These are phyloP conservation scores for Gigaspora rosea DNA, from an alignment of 192 early-diverging fungal species.

Conservation along the genomic window DNA sequence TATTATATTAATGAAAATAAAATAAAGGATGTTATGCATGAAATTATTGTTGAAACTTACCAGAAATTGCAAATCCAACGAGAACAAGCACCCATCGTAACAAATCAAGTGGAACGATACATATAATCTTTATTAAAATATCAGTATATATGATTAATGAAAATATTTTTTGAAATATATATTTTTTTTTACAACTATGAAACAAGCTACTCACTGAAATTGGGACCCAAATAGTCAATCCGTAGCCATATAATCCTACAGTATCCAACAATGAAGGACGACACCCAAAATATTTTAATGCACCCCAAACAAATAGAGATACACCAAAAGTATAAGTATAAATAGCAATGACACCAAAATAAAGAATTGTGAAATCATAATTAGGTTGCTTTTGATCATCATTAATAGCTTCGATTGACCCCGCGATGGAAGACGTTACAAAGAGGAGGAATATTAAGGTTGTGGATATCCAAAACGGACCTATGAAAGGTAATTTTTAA, in stretches of 20 bases:
- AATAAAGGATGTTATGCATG: not conserved
- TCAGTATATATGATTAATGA: slow-evolving; percentile 68
- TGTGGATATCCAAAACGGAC: slow-evolving; percentile 97
- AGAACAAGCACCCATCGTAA: slow-evolving; percentile 82
- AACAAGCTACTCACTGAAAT: slow-evolving; percentile 62
- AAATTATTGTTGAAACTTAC: slow-evolving; percentile 47
- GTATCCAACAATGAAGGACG: slow-evolving; percentile 85
- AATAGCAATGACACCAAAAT: slow-evolving; percentile 77
- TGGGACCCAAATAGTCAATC: slow-evolving; percentile 91
- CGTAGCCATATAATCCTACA: slow-evolving; percentile 88
- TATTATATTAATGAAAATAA: slow-evolving; percentile 37
- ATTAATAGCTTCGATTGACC: slow-evolving; percentile 75
- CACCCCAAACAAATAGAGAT: slow-evolving; percentile 74
- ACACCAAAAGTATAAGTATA: slow-evolving; percentile 79
- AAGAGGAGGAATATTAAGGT: slow-evolving; percentile 97
- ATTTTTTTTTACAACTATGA: not conserved
- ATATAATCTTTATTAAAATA: slow-evolving; percentile 59
- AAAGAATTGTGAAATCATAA: slow-evolving; percentile 82
- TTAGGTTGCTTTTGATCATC: slow-evolving; percentile 48
- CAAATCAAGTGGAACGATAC: slow-evolving; percentile 79
- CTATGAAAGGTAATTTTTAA: slow-evolving; percentile 37
- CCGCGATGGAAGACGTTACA: slow-evolving; percentile 88
- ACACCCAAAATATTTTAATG: slow-evolving; percentile 84
- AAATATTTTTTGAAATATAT: not conserved
- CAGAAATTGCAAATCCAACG: slow-evolving; percentile 72